Base-by-base conservation (phyloP, 2,329 filamentous ascomycete species). In the Penicillium sp. region DNA sequence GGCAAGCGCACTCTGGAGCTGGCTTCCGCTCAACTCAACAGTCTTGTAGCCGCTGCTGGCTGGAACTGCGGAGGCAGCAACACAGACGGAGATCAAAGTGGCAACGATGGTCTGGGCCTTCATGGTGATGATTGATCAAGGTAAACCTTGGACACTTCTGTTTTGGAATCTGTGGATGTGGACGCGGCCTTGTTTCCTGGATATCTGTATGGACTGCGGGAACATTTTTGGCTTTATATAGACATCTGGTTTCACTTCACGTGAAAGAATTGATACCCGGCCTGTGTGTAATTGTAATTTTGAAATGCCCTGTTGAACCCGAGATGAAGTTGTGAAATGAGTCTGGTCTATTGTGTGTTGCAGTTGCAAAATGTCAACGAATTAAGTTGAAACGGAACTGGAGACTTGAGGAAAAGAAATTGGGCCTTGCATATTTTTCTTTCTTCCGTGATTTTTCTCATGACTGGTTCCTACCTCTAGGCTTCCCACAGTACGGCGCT, bases 1-100 rank as follows among this genome's bases (percentile, higher is more conserved):
- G 21, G 19, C 35, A 26, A 63, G 37, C 25, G 50, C 55, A 47
- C 54, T 47, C 37, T 59, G 35, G 35, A 63, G 51, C 23, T 63
- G 55, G 29, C 35, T 37, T 11, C 54, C 51, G 23, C 11, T 54
- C 19, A 61, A 27, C 3, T 42, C 29, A 10, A 62, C 44, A 23
- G 19, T 35, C 29, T 49, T 39, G 13, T 44, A 21, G 4, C 51
- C 44, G 31, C 4, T 25, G 21, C 27, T n/a, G n/a, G 39, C n/a
- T 3, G 58, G 61, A 23, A 49, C 42, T 19, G 59, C 61, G 14
- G 58, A 49, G 19, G 54, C 47, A 25, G 51, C 56, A 10, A 47
- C 54, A 25, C 45, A 42, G 13, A 59, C 33, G 31, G 58, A 50
- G 25, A 53, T 26, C 21, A 63, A 48, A 47, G 58, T 43, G 13